Percentiles rank a stretch among this genome's conserved stretches.
phyloP scores from a whole-genome alignment of 177 flowering plant genomes.

The Vitis hybrid region DNA sequence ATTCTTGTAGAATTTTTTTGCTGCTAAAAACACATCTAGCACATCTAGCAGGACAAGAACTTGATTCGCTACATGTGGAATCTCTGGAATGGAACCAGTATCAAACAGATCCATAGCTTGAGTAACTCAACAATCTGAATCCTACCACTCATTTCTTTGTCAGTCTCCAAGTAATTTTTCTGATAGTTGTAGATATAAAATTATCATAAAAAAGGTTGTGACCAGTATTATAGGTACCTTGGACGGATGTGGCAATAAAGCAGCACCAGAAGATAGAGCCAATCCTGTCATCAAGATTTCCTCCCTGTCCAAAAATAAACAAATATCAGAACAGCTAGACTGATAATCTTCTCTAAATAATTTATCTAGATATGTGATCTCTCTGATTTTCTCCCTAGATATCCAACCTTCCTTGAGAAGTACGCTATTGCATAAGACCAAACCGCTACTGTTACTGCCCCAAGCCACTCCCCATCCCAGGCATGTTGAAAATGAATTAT shows the following conservation, averaged over 20 bases:
- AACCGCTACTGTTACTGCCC: too few species aligned
- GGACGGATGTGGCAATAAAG: constrained; percentile 25
- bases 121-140: neutral
- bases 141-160: neutral
- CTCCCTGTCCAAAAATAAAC: constrained; percentile 17
- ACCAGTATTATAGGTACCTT: constrained; percentile 16
- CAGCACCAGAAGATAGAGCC: constrained; percentile 26
- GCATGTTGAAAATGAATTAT: too few species aligned
- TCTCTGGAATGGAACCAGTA: too few species aligned
- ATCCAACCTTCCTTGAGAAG: too few species aligned
- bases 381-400: too few species aligned
- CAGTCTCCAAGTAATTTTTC: neutral
- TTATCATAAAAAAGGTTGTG: neutral
- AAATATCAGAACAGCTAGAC: neutral
- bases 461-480: too few species aligned
- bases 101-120: neutral
- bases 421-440: too few species aligned
- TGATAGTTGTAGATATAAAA: neutral
- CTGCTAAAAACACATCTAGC: too few species aligned
- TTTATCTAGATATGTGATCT: too few species aligned
- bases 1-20: too few species aligned
- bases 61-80: too few species aligned
- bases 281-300: constrained; percentile 11
- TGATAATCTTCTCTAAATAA: neutral
- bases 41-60: too few species aligned